Conservation (phyloP, 768 basidiomycete genomes). For the Tricholoma saponaceum region DNA sequence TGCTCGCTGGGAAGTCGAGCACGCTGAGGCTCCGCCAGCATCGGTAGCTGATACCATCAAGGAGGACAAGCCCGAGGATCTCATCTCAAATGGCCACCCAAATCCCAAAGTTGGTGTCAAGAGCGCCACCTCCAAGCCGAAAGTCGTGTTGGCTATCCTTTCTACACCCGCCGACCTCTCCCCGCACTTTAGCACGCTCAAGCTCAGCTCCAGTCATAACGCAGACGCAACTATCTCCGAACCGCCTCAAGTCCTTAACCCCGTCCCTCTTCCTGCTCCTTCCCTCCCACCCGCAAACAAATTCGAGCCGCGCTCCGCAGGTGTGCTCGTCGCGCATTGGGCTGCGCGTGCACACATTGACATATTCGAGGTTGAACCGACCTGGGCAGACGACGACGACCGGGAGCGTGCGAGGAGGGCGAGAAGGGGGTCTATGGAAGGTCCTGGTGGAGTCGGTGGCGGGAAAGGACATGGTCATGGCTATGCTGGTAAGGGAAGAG, state of each 20-base stretch:
- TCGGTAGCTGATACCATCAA: slow-evolving; percentile 9
- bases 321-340: slow-evolving; percentile 63
- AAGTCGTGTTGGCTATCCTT: slow-evolving; percentile 61
- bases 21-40: slow-evolving; percentile 26
- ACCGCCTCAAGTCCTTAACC: slow-evolving; percentile 27
- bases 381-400: slow-evolving; percentile 27
- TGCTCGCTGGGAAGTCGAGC: slow-evolving; percentile 68
- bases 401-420: slow-evolving; percentile 28
- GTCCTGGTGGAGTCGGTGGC: neutral
- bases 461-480: slow-evolving; percentile 4
- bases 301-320: slow-evolving; percentile 62
- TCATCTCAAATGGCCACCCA: slow-evolving; percentile 2
- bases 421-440: slow-evolving; percentile 6
- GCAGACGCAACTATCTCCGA: slow-evolving; percentile 25
- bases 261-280: slow-evolving; percentile 66
- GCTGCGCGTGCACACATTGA: slow-evolving; percentile 58
- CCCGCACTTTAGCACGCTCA: slow-evolving; percentile 20
- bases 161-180: slow-evolving; percentile 31
- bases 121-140: slow-evolving; percentile 25
- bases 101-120: neutral
- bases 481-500: slow-evolving; percentile 9
- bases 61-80: slow-evolving; percentile 13
- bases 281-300: slow-evolving; percentile 45
- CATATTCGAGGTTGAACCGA: slow-evolving; percentile 51
- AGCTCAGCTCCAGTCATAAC: slow-evolving; percentile 18